phyloP scores from a whole-genome alignment of 1,284 basidiomycete species.

The Leccinum cinnamomeum region DNA sequence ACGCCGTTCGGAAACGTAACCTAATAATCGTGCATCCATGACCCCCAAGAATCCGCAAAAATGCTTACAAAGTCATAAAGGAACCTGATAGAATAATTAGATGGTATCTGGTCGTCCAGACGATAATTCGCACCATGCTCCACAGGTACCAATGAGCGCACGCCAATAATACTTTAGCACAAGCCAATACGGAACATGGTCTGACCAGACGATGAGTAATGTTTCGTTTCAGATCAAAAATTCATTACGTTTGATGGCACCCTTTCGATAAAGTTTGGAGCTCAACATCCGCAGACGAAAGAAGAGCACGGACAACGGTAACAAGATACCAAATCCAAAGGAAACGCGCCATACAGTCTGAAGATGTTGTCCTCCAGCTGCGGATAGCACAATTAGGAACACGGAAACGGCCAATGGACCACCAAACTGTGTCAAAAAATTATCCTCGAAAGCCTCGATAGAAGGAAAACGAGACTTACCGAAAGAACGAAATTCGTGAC shows the following conservation, averaged over 20 bases:
- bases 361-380: conserved; percentile 63
- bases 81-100: conserved; percentile 48
- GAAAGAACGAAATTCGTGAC: conserved; percentile 71
- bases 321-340: conserved; percentile 69
- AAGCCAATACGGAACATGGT: conserved; percentile 61
- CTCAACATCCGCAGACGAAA: conserved; percentile 75
- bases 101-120: background rate
- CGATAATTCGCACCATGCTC: conserved; percentile 54
- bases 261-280: conserved; percentile 61
- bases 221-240: background rate
- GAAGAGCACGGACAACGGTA: conserved; percentile 70
- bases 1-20: conserved; percentile 75
- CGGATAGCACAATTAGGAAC: conserved; percentile 71
- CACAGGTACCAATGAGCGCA: conserved; percentile 65
- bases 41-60: background rate
- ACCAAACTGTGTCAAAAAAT: conserved; percentile 47
- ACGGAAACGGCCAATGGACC: conserved; percentile 69
- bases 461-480: conserved; percentile 31
- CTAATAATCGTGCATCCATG: conserved; percentile 29
- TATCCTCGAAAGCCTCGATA: conserved; percentile 7
- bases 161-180: conserved; percentile 70
- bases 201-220: conserved; percentile 33
- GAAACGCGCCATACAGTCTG: conserved; percentile 75
- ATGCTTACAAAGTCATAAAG: conserved; percentile 66
- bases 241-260: conserved; percentile 60